phyloP scores from a whole-genome alignment of 2,329 filamentous ascomycete genomes.

The Pestalotiopsis fici region DNA sequence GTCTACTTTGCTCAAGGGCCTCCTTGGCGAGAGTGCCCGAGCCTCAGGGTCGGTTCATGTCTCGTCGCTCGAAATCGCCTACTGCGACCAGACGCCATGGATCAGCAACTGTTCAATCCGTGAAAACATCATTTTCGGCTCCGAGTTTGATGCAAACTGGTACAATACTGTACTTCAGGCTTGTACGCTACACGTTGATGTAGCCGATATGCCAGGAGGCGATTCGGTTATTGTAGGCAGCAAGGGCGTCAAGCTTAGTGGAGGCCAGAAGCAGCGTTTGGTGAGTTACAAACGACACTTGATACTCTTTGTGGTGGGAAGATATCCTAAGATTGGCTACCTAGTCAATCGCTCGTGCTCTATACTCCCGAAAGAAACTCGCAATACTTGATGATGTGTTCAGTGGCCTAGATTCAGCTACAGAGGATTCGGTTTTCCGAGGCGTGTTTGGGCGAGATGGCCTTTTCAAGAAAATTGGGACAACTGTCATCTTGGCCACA shows the following conservation, averaged over 20 bases:
- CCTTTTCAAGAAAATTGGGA: constrained; percentile 13
- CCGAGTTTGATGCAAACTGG: constrained; percentile 14
- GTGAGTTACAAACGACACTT: constrained; percentile 13
- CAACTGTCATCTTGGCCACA: constrained; percentile 28
- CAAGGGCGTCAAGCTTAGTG: constrained; percentile 27
- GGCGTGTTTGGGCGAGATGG: constrained; percentile 13
- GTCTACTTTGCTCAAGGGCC: constrained; percentile 12
- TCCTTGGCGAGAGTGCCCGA: constrained; percentile 2
- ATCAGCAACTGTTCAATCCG: constrained; percentile 18
- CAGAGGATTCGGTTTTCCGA: constrained; percentile 12
- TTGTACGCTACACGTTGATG: constrained; percentile 17
- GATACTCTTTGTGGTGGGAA: not conserved
- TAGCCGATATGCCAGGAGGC: constrained; percentile 20
- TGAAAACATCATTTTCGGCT: constrained; percentile 17
- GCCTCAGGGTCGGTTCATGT: constrained; percentile 1
- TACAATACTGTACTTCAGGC: constrained; percentile 16
- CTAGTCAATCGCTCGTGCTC: constrained; percentile 19
- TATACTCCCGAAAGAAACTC: constrained; percentile 16
- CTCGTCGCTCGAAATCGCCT: constrained; percentile 12
- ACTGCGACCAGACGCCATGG: constrained; percentile 20
- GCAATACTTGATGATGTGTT: constrained; percentile 21
- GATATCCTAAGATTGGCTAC: not conserved
- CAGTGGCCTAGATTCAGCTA: constrained; percentile 17
- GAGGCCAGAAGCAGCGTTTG: constrained; percentile 23
- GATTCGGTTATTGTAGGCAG: constrained; percentile 25